Evolutionary conservation across 192 early-diverging fungal species (phyloP), one percentile per base, ranked within the genome.

Genomic region (Coemansia nantahalensis): DNA sequence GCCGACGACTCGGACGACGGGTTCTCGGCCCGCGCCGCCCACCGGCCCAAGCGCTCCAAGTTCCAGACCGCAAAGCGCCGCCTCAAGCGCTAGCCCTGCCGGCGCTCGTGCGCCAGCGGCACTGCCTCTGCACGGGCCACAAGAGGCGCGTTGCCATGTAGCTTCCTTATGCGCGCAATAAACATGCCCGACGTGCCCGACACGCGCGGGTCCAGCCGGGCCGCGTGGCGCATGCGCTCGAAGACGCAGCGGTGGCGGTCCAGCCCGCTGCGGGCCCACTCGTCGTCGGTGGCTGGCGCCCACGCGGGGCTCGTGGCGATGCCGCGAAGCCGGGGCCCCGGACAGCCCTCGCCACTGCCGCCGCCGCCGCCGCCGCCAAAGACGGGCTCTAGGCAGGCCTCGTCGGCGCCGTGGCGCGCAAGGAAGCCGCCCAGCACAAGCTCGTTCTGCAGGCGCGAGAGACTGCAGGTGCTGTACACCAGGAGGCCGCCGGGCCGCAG

Each of bases 401-500:
- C 63, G 18, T 54, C 35, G 28, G 61, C 39, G 2, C 18, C 13
- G 23, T 77, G 66, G 16, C 58, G 42, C 38, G 22, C 48, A 23
- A 98, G 62, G 48, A 98, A 93, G 81, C 89, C 87, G 12, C 59
- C 79, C 2, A 98, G 65, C 22, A 94, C 82, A 24, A 82, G 83
- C 56, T 98, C 95, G 60, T 98, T 96, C 57, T 98, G 95, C 17
- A 69, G 65, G 10, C 71, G 51, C 0, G 90, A 81, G 13, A 91
- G 64, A 14, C 84, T 88, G 59, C 90, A 93, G 0, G 89, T 91
- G 54, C 88, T 90, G 68, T 98, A 98, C 4, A 96, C 90, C 45
- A 96, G 63, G 5, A 90, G 62, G 1, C 93, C 93, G 21, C 84
- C 88, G 0, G 79, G 65, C 45, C 82, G 84, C 13, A 92, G 67